Evolutionary conservation across 805 yeast genomes (phyloP).

Genomic region (Saccharomycopsis malanga): DNA sequence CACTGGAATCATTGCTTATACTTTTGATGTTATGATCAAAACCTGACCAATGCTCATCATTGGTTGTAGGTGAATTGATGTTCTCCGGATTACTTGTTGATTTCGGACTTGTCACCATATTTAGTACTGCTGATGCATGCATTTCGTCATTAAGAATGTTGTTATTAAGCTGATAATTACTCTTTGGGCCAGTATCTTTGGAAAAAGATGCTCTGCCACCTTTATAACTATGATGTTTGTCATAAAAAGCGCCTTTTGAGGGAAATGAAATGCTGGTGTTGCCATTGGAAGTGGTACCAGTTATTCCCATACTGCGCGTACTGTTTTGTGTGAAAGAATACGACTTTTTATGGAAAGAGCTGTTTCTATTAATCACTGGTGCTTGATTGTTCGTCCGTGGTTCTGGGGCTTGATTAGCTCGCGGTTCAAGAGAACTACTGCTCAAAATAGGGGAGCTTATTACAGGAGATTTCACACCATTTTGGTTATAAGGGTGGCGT

Average conservation of each 20-base stretch:
- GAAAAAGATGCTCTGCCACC: background rate
- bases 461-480: background rate
- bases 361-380: background rate
- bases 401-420: background rate
- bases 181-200: conserved; percentile 3
- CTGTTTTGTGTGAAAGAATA: background rate
- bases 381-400: background rate
- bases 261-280: conserved; percentile 11
- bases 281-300: background rate
- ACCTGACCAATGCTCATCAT: too few species aligned
- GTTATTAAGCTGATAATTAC: conserved; percentile 13
- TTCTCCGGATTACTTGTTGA: background rate
- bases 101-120: conserved; percentile 1
- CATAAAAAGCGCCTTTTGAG: background rate
- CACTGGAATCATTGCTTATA: background rate
- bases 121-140: conserved; percentile 9
- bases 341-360: background rate
- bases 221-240: background rate
- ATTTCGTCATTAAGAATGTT: conserved; percentile 7
- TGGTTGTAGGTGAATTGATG: background rate
- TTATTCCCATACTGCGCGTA: background rate
- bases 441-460: background rate
- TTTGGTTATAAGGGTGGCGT: background rate
- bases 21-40: too few species aligned
- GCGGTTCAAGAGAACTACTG: background rate